Base-by-base conservation (phyloP, 768 basidiomycete species). In the Lyophyllum decastes region DNA sequence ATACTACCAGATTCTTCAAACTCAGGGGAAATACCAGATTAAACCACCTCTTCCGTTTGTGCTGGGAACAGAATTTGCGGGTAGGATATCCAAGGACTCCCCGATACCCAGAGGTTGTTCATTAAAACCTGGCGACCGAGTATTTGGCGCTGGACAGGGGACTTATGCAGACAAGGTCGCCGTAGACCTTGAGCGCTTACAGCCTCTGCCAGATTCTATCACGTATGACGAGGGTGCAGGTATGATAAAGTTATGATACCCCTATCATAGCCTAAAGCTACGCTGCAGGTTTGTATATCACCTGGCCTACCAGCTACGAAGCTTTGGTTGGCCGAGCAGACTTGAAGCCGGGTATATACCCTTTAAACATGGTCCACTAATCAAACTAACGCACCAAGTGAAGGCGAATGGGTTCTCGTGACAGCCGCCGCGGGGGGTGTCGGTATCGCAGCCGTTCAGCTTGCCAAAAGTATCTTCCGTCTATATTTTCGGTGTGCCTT, bases 371-470 rank as follows among this genome's bases (percentile, higher is more conserved):
- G 7, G 19, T 19, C 49, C 12, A 43, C 16, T 21, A 35, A 48
- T 17, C 48, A 41, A 17, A 35, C 43, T 11, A 55, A 25, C 52
- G 21, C 51, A 19, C n/a, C 47, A 41, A n/a, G 41, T 33, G 8
- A 49, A 90, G 91, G 90, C 21, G 96, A 98, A 74, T 94, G 89
- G 84, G 84, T 97, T 2, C 84, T 99, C 2, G 88, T 98, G 4
- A 93, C 94, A 49, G 96, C 95, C 7, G 92, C 92, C n/a, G 96
- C 95, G 1, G 96, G 96, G 2, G 96, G 95, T 12, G 95, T 98
- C 4, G 95, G 95, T 0, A 86, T 96, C 50, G 87, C 88, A 6
- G 95, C 96, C 7, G 86, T 95, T 17, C 96, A 98, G 68, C 81
- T 98, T 53, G 95, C 94, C 21, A 97, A 97, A 82, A 87, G 93